Evolutionary conservation across 2,329 filamentous ascomycete genomes (phyloP).

Genomic region (Pseudogymnoascus sp.): DNA sequence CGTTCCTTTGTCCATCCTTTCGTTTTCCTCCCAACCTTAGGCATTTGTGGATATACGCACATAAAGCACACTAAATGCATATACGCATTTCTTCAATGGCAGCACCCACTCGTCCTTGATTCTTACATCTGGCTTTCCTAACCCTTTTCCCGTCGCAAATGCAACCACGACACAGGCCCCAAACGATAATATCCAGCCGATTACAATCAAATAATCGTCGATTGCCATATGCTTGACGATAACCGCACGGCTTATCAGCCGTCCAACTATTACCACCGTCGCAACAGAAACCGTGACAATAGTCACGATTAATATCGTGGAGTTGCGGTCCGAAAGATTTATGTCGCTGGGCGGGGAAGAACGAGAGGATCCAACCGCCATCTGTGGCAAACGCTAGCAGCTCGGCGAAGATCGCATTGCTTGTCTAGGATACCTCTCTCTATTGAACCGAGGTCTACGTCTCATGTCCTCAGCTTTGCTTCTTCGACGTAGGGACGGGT

Average conservation of each 20-base stretch:
- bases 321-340: background rate
- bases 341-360: background rate
- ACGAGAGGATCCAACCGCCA: background rate
- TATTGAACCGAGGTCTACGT: background rate
- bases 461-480: background rate
- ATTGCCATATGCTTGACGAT: slow-evolving; percentile 32
- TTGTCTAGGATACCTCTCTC: background rate
- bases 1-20: background rate
- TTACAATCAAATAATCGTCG: slow-evolving; percentile 72
- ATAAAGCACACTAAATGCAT: slow-evolving; percentile 53
- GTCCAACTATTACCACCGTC: background rate
- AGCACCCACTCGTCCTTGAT: slow-evolving; percentile 41
- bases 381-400: background rate
- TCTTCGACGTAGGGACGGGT: background rate
- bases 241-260: background rate
- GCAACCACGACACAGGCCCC: slow-evolving; percentile 58
- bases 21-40: background rate
- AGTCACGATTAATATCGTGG: background rate
- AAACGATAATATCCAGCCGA: slow-evolving; percentile 65
- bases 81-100: slow-evolving; percentile 49
- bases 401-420: background rate
- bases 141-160: slow-evolving; percentile 51
- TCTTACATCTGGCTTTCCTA: slow-evolving; percentile 57
- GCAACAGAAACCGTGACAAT: background rate
- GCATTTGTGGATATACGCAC: slow-evolving; percentile 29